Base-by-base conservation (phyloP, 768 basidiomycete species). In the Leccinum broughii region DNA sequence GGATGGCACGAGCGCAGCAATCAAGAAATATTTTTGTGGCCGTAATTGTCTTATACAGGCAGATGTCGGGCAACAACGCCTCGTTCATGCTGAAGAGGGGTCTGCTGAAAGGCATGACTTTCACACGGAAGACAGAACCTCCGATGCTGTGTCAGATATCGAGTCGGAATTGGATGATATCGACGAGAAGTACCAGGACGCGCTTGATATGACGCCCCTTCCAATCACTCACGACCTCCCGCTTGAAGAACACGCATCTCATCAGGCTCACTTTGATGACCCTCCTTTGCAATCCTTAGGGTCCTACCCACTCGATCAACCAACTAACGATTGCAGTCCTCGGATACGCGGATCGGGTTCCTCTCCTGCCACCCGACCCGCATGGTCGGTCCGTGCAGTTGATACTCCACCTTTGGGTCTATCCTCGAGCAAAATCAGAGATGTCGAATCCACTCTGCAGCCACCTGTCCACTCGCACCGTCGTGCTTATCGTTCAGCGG, bases 401-500 rank as follows among this genome's bases (percentile, higher is more conserved):
- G 61, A 66, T 50, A 63, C 66, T 15, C 65, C 68, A 4, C 35
- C 52, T 11, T 64, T 75, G 6, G 69, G 65, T 49, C 39, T 70
- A 46, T 46, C 65, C 34, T 56, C 59, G 14, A 51, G 56, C 14
- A 58, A 64, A 20, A 20, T 35, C 20, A 51, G 22, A 15, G 46
- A 28, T 22, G 51, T 59, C 39, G 60, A 64, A n/a, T 24, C 22
- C 51, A 50, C 57, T 8, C 52, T 54, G 5, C 63, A 62, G 35
- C 44, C 65, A 2, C 66, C 68, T 46, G 28, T 67, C 15, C 63
- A 65, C 51, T 54, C 70, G 51, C 67, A 60, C 63, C 59, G 66
- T 59, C 70, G 68, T 51, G 65, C 70, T 61, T 61, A 77, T 74
- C 66, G 76, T 52, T 80, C 81, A 20, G 79, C 80, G 13, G 73